Conservation (phyloP, 441 rosid genomes). For the Lagerstroemia fauriei region DNA sequence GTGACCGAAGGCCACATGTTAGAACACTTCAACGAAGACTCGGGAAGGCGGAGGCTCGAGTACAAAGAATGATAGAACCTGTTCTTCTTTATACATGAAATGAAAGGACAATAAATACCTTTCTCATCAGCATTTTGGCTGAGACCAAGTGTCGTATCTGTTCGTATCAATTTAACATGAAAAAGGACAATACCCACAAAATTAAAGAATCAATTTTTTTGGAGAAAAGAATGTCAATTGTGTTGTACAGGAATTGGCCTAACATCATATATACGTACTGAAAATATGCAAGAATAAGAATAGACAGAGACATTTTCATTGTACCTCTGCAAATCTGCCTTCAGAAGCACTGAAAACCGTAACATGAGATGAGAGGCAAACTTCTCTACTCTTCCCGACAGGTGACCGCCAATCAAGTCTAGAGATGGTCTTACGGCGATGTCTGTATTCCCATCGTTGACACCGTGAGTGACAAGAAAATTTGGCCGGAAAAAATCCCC, state of each 20-base stretch:
- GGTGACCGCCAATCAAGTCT: not conserved
- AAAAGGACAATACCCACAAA: no score
- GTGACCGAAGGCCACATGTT: no score
- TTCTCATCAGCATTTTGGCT: no score
- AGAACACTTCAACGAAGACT: no score
- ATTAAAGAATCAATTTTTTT: conserved; percentile 25
- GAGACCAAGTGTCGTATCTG: no score
- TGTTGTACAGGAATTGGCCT: conserved; percentile 42
- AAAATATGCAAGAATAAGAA: conserved; percentile 17
- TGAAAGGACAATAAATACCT: not conserved
- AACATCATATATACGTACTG: conserved; percentile 39
- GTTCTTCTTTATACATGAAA: conserved; percentile 21
- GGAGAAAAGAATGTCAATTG: conserved; percentile 1
- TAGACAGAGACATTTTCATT: conserved; percentile 12
- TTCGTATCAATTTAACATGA: no score
- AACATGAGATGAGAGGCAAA: not conserved
- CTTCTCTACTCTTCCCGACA: not conserved
- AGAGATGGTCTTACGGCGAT: conserved; percentile 27
- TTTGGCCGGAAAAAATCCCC: conserved; percentile 17
- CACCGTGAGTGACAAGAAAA: conserved; percentile 8
- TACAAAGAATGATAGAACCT: no score
- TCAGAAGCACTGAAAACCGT: not conserved
- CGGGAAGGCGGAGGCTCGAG: no score
- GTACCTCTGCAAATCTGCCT: conserved; percentile 24
- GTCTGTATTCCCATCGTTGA: conserved; percentile 23